phyloP scores from a whole-genome alignment of 129 eudicot species.

The Glebionis coronaria region DNA sequence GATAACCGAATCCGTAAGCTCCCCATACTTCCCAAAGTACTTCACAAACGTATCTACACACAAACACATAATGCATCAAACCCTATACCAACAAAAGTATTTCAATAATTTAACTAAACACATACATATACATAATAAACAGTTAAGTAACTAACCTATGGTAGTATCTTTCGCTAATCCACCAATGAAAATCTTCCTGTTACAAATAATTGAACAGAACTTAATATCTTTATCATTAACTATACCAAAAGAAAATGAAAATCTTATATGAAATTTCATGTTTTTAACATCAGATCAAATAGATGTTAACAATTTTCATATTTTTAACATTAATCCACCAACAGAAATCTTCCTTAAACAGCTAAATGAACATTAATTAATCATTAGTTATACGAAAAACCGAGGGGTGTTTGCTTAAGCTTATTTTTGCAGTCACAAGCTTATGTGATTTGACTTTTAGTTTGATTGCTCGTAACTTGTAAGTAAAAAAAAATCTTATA shows the following conservation, averaged over 20 bases:
- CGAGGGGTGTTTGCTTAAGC: no score
- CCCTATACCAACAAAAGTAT: background rate
- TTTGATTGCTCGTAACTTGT: no score
- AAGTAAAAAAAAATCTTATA: no score
- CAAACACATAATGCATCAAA: background rate
- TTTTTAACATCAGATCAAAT: no score
- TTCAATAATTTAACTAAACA: background rate
- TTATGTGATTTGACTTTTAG: no score
- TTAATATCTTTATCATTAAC: constrained; percentile 9
- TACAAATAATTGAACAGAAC: constrained; percentile 13
- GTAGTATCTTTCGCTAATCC: constrained; percentile 86
- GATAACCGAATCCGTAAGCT: constrained; percentile 81
- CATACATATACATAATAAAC: background rate
- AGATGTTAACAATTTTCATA: no score
- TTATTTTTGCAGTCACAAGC: no score
- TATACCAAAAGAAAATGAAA: background rate
- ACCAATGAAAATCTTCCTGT: constrained; percentile 88
- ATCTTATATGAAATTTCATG: no score
- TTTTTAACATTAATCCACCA: no score
- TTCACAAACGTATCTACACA: constrained; percentile 61
- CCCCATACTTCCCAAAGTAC: constrained; percentile 95
- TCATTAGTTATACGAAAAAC: no score
- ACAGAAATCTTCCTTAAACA: no score
- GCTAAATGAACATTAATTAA: no score
- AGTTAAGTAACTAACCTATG: constrained; percentile 42